These are phyloP conservation scores for Gautieria morchelliformis DNA, from an alignment of 768 basidiomycete genomes.

Conservation along the genomic window DNA sequence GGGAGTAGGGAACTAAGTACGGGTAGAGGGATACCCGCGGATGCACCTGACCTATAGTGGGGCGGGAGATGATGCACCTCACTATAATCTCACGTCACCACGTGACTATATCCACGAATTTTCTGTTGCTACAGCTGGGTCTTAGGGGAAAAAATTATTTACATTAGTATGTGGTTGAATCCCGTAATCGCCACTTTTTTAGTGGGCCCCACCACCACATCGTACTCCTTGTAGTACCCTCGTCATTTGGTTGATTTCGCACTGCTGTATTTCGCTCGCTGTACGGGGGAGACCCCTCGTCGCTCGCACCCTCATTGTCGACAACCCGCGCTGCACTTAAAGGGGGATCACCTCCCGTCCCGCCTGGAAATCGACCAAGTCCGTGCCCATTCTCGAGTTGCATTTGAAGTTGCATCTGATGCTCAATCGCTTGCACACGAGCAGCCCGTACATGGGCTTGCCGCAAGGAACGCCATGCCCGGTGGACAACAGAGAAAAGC, in stretches of 20 bases:
- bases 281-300: background rate
- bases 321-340: constrained; percentile 76
- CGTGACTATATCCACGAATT: too few relatives aligned
- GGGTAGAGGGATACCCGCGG: too few relatives aligned
- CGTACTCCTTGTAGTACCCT: constrained; percentile 24
- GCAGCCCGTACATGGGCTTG: constrained; percentile 66
- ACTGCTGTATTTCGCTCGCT: background rate
- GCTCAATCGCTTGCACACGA: constrained; percentile 57
- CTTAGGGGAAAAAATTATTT: background rate
- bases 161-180: constrained; percentile 56
- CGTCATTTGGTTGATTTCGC: background rate
- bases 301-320: constrained; percentile 22
- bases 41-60: too few relatives aligned
- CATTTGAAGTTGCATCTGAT: constrained; percentile 9
- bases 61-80: too few relatives aligned
- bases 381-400: constrained; percentile 7
- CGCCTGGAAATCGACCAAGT: constrained; percentile 17
- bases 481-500: constrained; percentile 27
- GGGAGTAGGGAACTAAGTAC: too few relatives aligned
- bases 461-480: constrained; percentile 51
- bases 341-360: constrained; percentile 21
- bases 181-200: constrained; percentile 62
- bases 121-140: too few relatives aligned
- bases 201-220: constrained; percentile 81
- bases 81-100: too few relatives aligned